Evolutionary conservation across 108 stramenopile genomes (phyloP), one percentile per base, ranked within the genome.

Genomic region (Cyclostephanos invisitatus): DNA sequence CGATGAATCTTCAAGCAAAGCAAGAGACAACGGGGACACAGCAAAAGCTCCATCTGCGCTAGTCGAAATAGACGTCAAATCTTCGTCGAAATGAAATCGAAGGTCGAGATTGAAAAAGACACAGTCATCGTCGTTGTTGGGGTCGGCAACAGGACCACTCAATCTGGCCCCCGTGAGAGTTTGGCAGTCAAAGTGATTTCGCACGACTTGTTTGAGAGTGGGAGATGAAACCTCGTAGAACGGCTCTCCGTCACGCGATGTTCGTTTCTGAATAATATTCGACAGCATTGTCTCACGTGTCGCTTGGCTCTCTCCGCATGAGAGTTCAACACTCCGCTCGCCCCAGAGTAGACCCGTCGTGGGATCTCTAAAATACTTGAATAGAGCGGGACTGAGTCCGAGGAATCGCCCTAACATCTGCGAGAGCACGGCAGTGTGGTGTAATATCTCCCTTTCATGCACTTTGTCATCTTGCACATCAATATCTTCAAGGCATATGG

Each of bases 171-270:
- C 91, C 14, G 65, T 75, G 44, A 92, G 61, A 7, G 65, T 58
- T 72, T 92, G 88, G 64, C 91, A 92, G 62, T 87, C 87, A 64
- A 92, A 92, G 36, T 92, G 91, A 67, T 92, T 90, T 18, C 89
- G 70, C 0, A 88, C 91, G 24, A 88, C 85, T 67, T 85, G 84
- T 40, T 69, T 37, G 3, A 92, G 86, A 18, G 85, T 87, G 7
- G 91, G 91, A 21, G 88, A 87, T 24, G 89, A 88, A 46, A 92
- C 65, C 63, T 89, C 84, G 24, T 80, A 80, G 68, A 70, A 75
- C 17, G 51, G 21, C 12, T 70, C 70, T 22, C 62, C 57, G 21
- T 57, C 65, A 1, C 72, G 46, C 7, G 48, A 8, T 40, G 15
- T 61, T 68, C 54, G 57, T 37, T 70, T 40, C 66, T 78, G 51